Evolutionary conservation across 2,329 filamentous ascomycete species (phyloP), one percentile per base, ranked within the genome.

Genomic region (Aspergillus ruber): DNA sequence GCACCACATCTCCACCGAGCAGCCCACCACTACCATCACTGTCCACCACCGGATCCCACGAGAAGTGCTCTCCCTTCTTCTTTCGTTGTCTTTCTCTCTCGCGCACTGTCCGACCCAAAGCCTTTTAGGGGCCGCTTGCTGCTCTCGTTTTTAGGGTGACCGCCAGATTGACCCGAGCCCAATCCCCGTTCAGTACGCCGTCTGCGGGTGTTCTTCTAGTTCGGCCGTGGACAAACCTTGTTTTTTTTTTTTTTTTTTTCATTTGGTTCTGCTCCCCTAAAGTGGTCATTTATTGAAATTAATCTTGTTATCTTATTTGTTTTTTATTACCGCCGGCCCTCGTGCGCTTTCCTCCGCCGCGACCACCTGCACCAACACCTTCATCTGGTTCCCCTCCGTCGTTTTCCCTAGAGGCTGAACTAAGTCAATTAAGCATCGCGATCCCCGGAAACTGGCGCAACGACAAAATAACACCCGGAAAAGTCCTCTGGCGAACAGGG

Each of bases 381-480:
- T 62, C 62, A 65, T 65, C 64, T 67, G 62, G 64, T 57, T 62
- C 64, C 64, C 58, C 54, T 58, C 55, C 59, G 54, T 56, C 36
- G 56, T 20, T 20, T 12, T 54, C 56, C 60, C 62, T 63, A 65
- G 66, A 56, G 59, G 58, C 56, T 54, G 56, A 54, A 64, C 65
- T 67, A 68, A 66, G 53, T 53, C 57, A 53, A 65, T 67, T 68
- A 68, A 68, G 65, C 65, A 67, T 66, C 65, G 52, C 45, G 50
- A 39, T 43, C 50, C 49, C 36, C 36, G 18, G 36, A 39, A 39
- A 15, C 15, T 17, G 18, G 15, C 17, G 7, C 18, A 39, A 15
- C 33, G 33, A 18, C 25, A 50, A 47, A 39, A 50, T 51, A 50
- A 48, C 50, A 48, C 51, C 50, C 56, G 61, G 57, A 56, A 51